Evolutionary conservation across 2,329 filamentous ascomycete species (phyloP), one percentile per base, ranked within the genome.

Genomic region (Cytospora piceicola): DNA sequence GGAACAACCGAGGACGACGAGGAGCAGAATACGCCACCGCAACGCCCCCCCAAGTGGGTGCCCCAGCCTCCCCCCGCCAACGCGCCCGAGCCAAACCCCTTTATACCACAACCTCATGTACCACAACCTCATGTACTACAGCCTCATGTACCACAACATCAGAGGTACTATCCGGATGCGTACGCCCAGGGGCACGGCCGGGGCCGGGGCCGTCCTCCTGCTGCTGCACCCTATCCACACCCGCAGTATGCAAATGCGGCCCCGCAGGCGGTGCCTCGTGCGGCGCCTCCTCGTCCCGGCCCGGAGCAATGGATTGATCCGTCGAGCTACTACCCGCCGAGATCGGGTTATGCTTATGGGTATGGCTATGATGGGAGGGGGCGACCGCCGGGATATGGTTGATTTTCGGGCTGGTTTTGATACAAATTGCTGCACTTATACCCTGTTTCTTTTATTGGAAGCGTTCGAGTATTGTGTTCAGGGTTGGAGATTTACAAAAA

Each of bases 21-120:
- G 17, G 7, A n/a, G 15, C 30, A 20, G 14, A 42, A 17, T 20
- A 11, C n/a, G 5, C 36, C 42, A 24, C 51, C 51, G 8, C 46
- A 24, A 7, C 46, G 24, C 1, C 11, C 14, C 15, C 58, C 58
- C 2, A 53, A 17, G 34, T 27, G 51, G 24, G 59, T 36, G 24
- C 59, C 59, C 20, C 59, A 55, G 51, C 24, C 59, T 4, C 51
- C 59, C 24, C 20, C 51, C 4, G 51, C 32, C 34, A 39, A 46
- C 34, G 17, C 49, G 49, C 51, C 24, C 12, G 49, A 29, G 8
- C 15, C 24, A 0, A 54, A 61, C 11, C 59, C 51, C 11, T 61
- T 61, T 29, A 30, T 46, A 29, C 59, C 58, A 14, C 49, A 53
- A 22, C 24, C 51, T 36, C 34, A 36, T 36, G 11, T 36, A 9